Evolutionary conservation across 495 filamentous ascomycete species (phyloP), one percentile per base, ranked within the genome.

Genomic region (Letharia lupina): DNA sequence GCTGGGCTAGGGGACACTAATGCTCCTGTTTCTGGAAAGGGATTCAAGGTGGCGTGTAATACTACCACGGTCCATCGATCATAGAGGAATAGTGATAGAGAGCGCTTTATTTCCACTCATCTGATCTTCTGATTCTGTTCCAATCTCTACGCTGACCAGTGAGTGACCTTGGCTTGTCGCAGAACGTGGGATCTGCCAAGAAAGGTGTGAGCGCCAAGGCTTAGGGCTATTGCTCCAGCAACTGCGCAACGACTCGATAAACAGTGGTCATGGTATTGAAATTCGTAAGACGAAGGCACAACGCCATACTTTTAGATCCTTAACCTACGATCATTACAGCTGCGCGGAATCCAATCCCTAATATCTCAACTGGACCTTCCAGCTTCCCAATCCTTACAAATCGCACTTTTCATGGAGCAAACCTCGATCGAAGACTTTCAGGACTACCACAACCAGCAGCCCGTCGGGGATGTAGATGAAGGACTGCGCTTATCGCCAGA

Each of bases 391-490:
- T 12, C n/a, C 0, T 18, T 15, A 11, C 9, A 54, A 45, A 42
- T 47, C 45, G 10, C n/a, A 54, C 45, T 28, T 31, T 37, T 16
- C 31, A 70, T 70, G 68, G 68, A 62, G 20, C 41, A 39, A 13
- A 70, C 61, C 37, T 62, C 54, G 39, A 52, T 65, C n/a, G 65
- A 70, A 61, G 68, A 70, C 45, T 70, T 70, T 41, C 65, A 70
- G 41, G 42, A 41, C 31, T 70, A 60, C 47, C 65, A 70, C 48
- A 63, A 67, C 50, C 48, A 39, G 23, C 57, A 64, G 35, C 18
- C 68, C 37, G 20, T 33, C 11, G 28, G 18, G n/a, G 52, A 33
- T 33, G 44, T 60, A n/a, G 45, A 60, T 47, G 31, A 7, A 0
- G 23, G 23, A n/a, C 33, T n/a, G 37, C 31, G 44, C 52, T 59